A percentile compares a stretch with the other conserved stretches of the same genome.
These are phyloP conservation scores for Colletotrichum salicis DNA, from an alignment of 2,329 filamentous ascomycete genomes.

Conservation along the genomic window DNA sequence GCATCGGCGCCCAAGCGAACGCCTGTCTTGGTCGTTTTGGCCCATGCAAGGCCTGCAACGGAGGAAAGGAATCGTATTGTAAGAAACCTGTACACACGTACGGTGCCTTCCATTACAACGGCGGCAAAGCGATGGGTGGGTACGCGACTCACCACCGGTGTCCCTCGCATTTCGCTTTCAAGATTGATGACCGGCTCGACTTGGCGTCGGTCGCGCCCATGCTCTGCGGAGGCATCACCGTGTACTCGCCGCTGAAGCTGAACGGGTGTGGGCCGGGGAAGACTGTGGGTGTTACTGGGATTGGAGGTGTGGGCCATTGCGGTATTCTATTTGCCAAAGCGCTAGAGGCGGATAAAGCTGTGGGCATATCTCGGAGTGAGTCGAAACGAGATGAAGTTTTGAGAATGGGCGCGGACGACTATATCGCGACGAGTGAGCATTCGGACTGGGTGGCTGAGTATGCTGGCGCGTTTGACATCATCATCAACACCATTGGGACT, in stretches of 20 bases:
- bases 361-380: conserved; percentile 66
- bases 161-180: conserved; percentile 59
- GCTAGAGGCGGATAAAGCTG: conserved; percentile 69
- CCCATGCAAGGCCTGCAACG: conserved; percentile 52
- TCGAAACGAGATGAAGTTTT: conserved; percentile 65
- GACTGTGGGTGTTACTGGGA: conserved; percentile 72
- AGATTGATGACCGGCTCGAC: conserved; percentile 54
- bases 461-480: conserved; percentile 63
- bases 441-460: conserved; percentile 65
- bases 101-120: conserved; percentile 53
- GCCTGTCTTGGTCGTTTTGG: conserved; percentile 53
- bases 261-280: conserved; percentile 75
- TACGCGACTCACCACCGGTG: conserved; percentile 48
- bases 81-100: conserved; percentile 54
- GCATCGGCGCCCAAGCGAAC: conserved; percentile 65
- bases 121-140: conserved; percentile 48
- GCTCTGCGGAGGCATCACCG: conserved; percentile 77
- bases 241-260: conserved; percentile 70
- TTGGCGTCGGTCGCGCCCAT: conserved; percentile 66
- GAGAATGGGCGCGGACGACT: conserved; percentile 66
- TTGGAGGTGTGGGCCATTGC: conserved; percentile 77
- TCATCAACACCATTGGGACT: conserved; percentile 66
- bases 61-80: conserved; percentile 55
- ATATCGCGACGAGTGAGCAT: conserved; percentile 56
- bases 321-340: conserved; percentile 76